phyloP scores from a whole-genome alignment of 495 filamentous ascomycete species.

The Tuber microsphaerosporum region DNA sequence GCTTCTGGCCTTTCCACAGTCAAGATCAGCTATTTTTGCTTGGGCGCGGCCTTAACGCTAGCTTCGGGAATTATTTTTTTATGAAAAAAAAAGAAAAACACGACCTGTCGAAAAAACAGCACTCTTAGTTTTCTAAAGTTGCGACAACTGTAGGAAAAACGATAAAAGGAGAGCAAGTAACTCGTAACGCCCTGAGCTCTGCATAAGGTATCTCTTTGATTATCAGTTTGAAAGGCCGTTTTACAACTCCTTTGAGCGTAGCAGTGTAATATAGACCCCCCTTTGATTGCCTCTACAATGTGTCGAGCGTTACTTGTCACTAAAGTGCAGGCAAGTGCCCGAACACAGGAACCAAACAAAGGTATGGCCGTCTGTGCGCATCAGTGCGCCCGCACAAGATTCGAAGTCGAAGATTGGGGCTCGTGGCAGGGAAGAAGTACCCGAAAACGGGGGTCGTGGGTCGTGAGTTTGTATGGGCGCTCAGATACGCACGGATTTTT shows the following conservation, averaged over 20 bases:
- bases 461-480: background rate
- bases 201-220: background rate
- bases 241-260: background rate
- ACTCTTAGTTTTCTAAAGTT: too few relatives aligned
- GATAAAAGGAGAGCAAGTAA: too few relatives aligned
- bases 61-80: too few relatives aligned
- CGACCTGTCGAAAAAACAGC: too few relatives aligned
- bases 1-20: too few relatives aligned
- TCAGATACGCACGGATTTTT: background rate
- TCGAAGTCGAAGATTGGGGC: background rate
- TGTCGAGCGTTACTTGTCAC: background rate
- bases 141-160: too few relatives aligned
- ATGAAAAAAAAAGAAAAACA: too few relatives aligned
- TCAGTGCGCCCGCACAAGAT: background rate
- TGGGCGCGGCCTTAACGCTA: too few relatives aligned
- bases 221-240: background rate
- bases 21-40: too few relatives aligned
- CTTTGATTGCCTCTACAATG: background rate
- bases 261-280: background rate
- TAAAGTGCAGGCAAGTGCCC: background rate
- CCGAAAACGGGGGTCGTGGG: background rate
- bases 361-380: background rate
- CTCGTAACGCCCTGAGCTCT: too few relatives aligned
- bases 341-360: background rate
- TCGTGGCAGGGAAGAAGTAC: background rate